These are phyloP conservation scores for Remersonia thermophila DNA, from an alignment of 2,329 filamentous ascomycete species.

Conservation along the genomic window DNA sequence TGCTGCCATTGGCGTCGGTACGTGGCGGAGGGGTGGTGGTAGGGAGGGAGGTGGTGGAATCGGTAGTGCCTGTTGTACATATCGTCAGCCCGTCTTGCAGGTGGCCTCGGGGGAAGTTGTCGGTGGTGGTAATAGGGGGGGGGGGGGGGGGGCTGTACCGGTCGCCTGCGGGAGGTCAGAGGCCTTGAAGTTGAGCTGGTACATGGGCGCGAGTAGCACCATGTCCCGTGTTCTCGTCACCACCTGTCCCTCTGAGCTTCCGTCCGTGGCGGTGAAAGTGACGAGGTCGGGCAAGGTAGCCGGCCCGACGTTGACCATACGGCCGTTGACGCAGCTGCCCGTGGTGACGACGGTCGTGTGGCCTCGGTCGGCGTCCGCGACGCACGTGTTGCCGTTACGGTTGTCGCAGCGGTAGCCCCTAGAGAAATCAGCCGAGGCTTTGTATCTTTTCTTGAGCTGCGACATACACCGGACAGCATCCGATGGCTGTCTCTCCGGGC, in stretches of 20 bases:
- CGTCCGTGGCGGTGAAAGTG: not conserved
- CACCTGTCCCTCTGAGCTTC: not conserved
- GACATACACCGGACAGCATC: constrained; percentile 3
- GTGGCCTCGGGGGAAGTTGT: no score
- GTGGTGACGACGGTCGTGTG: not conserved
- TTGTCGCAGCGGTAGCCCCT: constrained; percentile 3
- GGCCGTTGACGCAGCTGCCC: not conserved
- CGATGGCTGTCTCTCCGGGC: constrained; percentile 4
- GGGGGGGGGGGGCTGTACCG: not conserved
- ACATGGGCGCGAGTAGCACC: constrained; percentile 2
- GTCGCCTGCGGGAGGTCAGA: not conserved
- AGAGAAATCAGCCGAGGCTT: no score
- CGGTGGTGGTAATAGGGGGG: no score
- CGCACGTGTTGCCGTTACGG: constrained; percentile 4
- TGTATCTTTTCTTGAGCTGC: no score
- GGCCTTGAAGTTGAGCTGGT: constrained; percentile 2
- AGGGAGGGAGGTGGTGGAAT: no score
- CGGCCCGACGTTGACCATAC: not conserved
- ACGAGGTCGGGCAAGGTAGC: not conserved
- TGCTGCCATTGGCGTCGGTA: no score
- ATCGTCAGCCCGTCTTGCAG: no score
- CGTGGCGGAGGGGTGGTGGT: not conserved
- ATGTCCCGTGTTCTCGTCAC: not conserved
- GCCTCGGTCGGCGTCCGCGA: not conserved
- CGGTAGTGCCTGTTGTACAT: no score